These are phyloP conservation scores for Nakazawaea sp. DNA, from an alignment of 805 yeast species.

Conservation along the genomic window DNA sequence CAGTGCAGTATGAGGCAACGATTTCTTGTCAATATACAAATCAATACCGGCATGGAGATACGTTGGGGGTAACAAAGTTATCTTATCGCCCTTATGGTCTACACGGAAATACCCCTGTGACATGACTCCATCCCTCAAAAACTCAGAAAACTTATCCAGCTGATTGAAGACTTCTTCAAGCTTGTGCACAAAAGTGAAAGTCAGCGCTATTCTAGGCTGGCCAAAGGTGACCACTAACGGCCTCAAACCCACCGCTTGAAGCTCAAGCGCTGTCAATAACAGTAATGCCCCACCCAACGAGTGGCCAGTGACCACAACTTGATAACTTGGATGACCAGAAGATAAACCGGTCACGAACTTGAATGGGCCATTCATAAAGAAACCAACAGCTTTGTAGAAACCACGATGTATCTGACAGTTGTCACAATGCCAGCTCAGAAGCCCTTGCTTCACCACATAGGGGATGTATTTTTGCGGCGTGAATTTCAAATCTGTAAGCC, in stretches of 20 bases:
- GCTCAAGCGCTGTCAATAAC: slow-evolving; percentile 54
- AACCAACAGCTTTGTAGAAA: slow-evolving; percentile 39
- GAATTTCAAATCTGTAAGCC: slow-evolving; percentile 51
- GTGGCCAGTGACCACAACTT: slow-evolving; percentile 58
- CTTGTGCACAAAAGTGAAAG: slow-evolving; percentile 17
- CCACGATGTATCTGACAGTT: slow-evolving; percentile 52
- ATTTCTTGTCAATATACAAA: slow-evolving; percentile 32
- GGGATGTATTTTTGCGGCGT: slow-evolving; percentile 43
- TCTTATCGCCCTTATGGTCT: slow-evolving; percentile 48
- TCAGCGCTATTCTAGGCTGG: slow-evolving; percentile 55
- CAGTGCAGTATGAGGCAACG: slow-evolving; percentile 26
- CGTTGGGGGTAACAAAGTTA: slow-evolving; percentile 55
- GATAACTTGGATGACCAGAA: slow-evolving; percentile 37
- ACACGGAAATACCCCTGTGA: slow-evolving; percentile 44
- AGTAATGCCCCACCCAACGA: slow-evolving; percentile 75
- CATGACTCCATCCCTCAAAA: slow-evolving; percentile 16
- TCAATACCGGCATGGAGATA: slow-evolving; percentile 46
- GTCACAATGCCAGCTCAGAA: slow-evolving; percentile 1
- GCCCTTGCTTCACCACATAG: slow-evolving; percentile 11
- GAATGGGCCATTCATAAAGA: slow-evolving; percentile 18
- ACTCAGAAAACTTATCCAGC: too few species aligned
- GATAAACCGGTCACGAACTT: slow-evolving; percentile 23
- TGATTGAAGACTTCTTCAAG: slow-evolving; percentile 4
- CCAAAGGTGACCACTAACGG: slow-evolving; percentile 57
- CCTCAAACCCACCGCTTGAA: slow-evolving; percentile 42